Conservation (phyloP, 495 filamentous ascomycete species). For the Neurospora sp. region DNA sequence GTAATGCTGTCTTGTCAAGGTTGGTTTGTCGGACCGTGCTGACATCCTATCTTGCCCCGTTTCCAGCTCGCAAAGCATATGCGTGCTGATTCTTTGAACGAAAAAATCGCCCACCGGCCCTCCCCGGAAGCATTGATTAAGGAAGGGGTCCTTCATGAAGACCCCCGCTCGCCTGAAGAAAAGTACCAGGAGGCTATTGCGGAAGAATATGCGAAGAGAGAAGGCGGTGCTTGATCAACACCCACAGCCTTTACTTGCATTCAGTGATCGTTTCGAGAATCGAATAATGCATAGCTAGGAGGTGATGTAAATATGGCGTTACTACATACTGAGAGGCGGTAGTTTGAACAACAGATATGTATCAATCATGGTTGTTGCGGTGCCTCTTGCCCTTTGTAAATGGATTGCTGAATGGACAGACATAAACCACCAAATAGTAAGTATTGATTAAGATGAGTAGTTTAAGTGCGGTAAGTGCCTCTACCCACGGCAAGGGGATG, state of each 20-base stretch:
- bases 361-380: not conserved
- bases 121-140: slow-evolving; percentile 64
- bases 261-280: not conserved
- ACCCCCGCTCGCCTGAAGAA: slow-evolving; percentile 42
- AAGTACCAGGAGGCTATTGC: slow-evolving; percentile 40
- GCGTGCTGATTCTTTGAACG: slow-evolving; percentile 73
- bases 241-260: not conserved
- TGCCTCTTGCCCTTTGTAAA: not conserved
- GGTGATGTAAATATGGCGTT: not conserved
- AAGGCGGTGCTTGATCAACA: slow-evolving; percentile 33
- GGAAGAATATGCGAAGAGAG: slow-evolving; percentile 41
- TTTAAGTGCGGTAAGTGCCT: not conserved
- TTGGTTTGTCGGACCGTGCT: not conserved
- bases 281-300: not conserved
- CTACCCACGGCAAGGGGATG: not conserved
- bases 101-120: slow-evolving; percentile 67
- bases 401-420: not conserved
- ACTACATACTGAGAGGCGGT: not conserved
- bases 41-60: not conserved
- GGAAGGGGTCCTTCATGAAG: slow-evolving; percentile 63
- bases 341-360: not conserved
- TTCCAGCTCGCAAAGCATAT: slow-evolving; percentile 64
- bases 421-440: not conserved
- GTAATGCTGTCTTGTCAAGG: slow-evolving; percentile 13
- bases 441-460: not conserved